Evolutionary conservation across 2,329 filamentous ascomycete genomes (phyloP).

Genomic region (Colletotrichum neosansevieriae): DNA sequence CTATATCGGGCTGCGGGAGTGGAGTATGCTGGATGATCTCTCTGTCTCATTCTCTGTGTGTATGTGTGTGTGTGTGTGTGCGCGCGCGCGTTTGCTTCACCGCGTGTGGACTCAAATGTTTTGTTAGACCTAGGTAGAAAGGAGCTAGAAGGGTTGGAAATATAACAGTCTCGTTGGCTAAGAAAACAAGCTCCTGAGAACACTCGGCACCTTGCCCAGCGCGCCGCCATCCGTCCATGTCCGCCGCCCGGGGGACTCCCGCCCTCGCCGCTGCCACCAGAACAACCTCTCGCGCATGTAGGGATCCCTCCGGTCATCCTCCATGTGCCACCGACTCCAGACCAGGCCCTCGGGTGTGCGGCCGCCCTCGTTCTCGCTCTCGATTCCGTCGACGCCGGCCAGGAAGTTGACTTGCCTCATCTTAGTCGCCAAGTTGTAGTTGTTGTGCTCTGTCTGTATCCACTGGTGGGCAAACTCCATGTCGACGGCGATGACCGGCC

Average conservation of each 20-base stretch:
- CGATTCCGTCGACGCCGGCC: neutral
- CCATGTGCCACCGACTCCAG: neutral
- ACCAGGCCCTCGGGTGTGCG: neutral
- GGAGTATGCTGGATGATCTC: neutral
- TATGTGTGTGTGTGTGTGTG: neutral
- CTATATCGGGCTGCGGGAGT: neutral
- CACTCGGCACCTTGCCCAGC: neutral
- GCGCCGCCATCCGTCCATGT: neutral
- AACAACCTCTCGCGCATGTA: neutral
- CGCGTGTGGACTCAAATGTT: neutral
- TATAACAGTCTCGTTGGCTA: neutral
- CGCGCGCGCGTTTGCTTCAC: neutral
- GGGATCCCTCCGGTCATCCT: neutral
- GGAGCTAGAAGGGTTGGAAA: no score
- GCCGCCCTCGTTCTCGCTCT: neutral
- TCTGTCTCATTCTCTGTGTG: no score
- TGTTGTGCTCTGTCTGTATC: neutral
- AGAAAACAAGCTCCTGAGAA: neutral
- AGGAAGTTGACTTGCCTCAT: conserved; percentile 1
- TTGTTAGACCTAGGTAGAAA: no score
- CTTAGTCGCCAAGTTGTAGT: neutral
- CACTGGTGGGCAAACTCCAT: neutral
- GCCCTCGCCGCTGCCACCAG: neutral
- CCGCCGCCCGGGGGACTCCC: neutral
- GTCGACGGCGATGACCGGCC: neutral